Evolutionary conservation across 2,329 filamentous ascomycete species (phyloP).

Genomic region (Aspergillus jensenii): DNA sequence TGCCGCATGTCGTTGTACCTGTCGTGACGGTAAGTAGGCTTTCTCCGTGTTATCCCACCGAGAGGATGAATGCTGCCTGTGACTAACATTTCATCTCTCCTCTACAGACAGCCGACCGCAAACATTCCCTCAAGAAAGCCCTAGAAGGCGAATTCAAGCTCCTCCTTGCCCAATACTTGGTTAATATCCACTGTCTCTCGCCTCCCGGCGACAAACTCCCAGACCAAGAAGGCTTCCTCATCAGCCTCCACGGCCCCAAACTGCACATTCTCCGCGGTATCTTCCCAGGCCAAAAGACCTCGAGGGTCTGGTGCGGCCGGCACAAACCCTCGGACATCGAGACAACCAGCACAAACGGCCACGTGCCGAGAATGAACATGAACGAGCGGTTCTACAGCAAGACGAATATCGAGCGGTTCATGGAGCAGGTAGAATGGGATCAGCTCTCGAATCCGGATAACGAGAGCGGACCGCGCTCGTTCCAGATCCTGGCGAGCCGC

Average conservation of each 20-base stretch:
- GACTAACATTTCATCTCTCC: neutral
- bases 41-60: neutral
- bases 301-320: conserved; percentile 22
- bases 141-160: conserved; percentile 27
- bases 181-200: conserved; percentile 18
- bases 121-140: conserved; percentile 13
- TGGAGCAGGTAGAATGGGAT: conserved; percentile 17
- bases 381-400: conserved; percentile 16
- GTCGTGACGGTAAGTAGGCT: conserved; percentile 19
- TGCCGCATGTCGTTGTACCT: conserved; percentile 17
- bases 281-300: conserved; percentile 29
- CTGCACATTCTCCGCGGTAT: conserved; percentile 29
- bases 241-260: conserved; percentile 28
- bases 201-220: conserved; percentile 25
- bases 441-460: conserved; percentile 15
- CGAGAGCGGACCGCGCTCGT: conserved; percentile 17
- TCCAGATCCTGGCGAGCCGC: conserved; percentile 24
- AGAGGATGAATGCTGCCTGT: neutral
- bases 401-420: conserved; percentile 17
- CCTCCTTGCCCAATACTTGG: conserved; percentile 25
- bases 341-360: neutral
- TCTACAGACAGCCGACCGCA: conserved; percentile 17
- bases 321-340: conserved; percentile 7
- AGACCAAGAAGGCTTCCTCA: conserved; percentile 30
- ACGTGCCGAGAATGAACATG: neutral